phyloP scores from a whole-genome alignment of 2,329 filamentous ascomycete genomes.

The Fusarium sp. region DNA sequence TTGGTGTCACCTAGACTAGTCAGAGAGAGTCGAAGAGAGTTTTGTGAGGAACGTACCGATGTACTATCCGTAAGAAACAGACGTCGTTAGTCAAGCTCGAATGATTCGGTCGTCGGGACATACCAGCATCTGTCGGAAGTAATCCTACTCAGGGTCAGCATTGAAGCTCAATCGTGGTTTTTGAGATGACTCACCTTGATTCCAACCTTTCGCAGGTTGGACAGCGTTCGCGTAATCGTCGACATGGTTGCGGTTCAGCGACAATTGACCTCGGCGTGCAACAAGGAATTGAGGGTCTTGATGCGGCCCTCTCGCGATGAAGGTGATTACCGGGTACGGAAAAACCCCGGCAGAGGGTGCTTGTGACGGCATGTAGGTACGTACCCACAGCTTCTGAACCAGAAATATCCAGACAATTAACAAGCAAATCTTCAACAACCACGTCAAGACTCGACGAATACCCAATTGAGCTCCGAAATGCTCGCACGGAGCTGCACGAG shows the following conservation, averaged over 20 bases:
- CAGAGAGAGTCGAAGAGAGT: slow-evolving; percentile 4
- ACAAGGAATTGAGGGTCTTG: slow-evolving; percentile 28
- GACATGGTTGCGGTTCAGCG: slow-evolving; percentile 76
- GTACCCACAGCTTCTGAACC: slow-evolving; percentile 28
- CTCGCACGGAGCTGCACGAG: slow-evolving; percentile 52
- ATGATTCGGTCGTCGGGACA: slow-evolving; percentile 54
- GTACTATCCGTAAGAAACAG: slow-evolving; percentile 57
- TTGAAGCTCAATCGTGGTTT: slow-evolving; percentile 2
- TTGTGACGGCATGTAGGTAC: slow-evolving; percentile 39
- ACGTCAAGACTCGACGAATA: slow-evolving; percentile 6
- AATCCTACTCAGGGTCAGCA: slow-evolving; percentile 71
- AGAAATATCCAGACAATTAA: slow-evolving; percentile 36
- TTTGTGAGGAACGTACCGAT: slow-evolving; percentile 59
- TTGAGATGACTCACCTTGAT: slow-evolving; percentile 74
- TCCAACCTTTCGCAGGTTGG: slow-evolving; percentile 88
- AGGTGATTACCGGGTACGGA: slow-evolving; percentile 44
- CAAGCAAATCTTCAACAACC: slow-evolving; percentile 24
- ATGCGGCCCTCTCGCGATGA: slow-evolving; percentile 19
- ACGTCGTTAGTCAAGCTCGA: slow-evolving; percentile 39
- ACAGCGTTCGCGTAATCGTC: slow-evolving; percentile 85
- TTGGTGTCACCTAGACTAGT: slow-evolving; percentile 88
- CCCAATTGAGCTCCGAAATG: slow-evolving; percentile 43
- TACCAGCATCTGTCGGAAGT: slow-evolving; percentile 93
- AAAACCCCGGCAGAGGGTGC: slow-evolving; percentile 45
- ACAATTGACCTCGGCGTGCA: slow-evolving; percentile 44